These are phyloP conservation scores for Ophiocordyceps camponoti-saundersi DNA, from an alignment of 2,329 filamentous ascomycete genomes.

Conservation along the genomic window DNA sequence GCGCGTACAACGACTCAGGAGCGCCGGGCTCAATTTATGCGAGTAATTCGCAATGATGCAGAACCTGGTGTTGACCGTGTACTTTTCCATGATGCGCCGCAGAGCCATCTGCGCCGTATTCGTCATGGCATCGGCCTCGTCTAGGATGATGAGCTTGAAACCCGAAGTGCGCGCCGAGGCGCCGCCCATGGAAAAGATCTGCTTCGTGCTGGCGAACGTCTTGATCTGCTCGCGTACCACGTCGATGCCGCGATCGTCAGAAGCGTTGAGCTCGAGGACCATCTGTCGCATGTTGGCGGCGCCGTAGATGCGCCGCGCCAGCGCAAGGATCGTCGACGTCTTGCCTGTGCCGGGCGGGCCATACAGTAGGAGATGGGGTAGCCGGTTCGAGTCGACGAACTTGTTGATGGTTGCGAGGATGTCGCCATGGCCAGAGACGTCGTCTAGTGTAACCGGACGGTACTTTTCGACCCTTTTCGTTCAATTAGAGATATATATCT, in stretches of 20 bases:
- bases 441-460: slow-evolving; percentile 69
- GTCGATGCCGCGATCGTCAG: slow-evolving; percentile 92
- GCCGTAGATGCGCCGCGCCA: slow-evolving; percentile 87
- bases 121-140: slow-evolving; percentile 99
- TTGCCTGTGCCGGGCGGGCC: slow-evolving; percentile 94
- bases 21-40: slow-evolving; percentile 85
- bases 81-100: slow-evolving; percentile 96
- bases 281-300: slow-evolving; percentile 88
- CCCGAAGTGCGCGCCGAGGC: slow-evolving; percentile 25
- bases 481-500: not conserved
- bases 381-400: slow-evolving; percentile 83
- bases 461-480: slow-evolving; percentile 81
- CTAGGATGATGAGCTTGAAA: slow-evolving; percentile 92
- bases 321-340: slow-evolving; percentile 87
- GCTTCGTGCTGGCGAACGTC: slow-evolving; percentile 94
- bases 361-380: slow-evolving; percentile 92
- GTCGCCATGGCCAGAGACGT: slow-evolving; percentile 93
- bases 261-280: slow-evolving; percentile 95
- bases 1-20: slow-evolving; percentile 82
- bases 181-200: slow-evolving; percentile 66
- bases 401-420: slow-evolving; percentile 96
- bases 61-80: slow-evolving; percentile 93
- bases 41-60: slow-evolving; percentile 99
- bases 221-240: slow-evolving; percentile 98
- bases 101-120: slow-evolving; percentile 95